Conservation (phyloP, 305 asterid genomes). For the Fraxinus dipetala region DNA sequence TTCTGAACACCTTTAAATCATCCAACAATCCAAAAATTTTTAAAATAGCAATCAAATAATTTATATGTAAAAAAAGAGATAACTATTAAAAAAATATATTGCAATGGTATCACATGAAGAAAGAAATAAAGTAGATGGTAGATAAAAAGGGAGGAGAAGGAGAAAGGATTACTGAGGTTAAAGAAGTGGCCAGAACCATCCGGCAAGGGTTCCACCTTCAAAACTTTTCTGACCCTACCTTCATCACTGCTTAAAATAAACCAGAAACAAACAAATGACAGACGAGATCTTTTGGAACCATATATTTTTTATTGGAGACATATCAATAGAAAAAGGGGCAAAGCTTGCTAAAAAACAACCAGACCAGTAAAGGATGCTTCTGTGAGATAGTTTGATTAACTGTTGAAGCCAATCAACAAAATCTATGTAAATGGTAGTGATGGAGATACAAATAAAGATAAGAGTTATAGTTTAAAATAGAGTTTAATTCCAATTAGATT, state of each 20-base stretch:
- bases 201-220: constrained; percentile 96
- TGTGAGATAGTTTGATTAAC: not conserved
- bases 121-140: not conserved
- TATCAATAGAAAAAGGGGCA: not conserved
- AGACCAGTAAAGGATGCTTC: not conserved
- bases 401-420: not conserved
- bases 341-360: not conserved
- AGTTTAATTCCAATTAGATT: not conserved
- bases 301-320: not conserved
- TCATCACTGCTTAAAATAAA: constrained; percentile 66
- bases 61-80: not conserved
- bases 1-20: constrained; percentile 76
- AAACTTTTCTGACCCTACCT: constrained; percentile 87
- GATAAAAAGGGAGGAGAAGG: constrained; percentile 16
- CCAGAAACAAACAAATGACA: not conserved
- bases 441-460: not conserved
- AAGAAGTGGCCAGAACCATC: constrained; percentile 99
- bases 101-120: constrained; percentile 3
- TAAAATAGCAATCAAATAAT: not conserved
- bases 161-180: constrained; percentile 64
- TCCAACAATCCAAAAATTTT: constrained; percentile 24
- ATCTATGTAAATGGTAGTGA: not conserved
- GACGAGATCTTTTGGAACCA: not conserved
- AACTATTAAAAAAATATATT: not conserved
- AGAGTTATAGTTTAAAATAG: not conserved